phyloP scores from a whole-genome alignment of 257 asterid genomes.

The Forsythia suspensa region DNA sequence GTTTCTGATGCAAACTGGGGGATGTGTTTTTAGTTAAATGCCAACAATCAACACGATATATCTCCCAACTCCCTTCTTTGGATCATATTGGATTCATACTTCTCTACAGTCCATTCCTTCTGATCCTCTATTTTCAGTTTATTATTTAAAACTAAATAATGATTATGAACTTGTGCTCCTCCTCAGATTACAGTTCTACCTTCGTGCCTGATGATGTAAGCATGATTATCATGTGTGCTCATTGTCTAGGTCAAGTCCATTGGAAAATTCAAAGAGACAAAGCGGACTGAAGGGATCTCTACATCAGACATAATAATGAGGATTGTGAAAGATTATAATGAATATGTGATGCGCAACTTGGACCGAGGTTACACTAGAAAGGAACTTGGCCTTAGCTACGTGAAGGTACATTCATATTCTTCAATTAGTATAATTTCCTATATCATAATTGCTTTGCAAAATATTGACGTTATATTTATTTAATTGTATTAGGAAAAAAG shows the following conservation, averaged over 20 bases:
- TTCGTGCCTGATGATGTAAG: not conserved
- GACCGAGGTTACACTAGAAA: constrained; percentile 71
- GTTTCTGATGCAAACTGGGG: not conserved
- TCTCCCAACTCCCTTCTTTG: not conserved
- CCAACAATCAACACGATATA: not conserved
- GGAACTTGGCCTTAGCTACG: constrained; percentile 68
- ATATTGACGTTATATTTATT: constrained; percentile 20
- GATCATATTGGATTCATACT: not conserved
- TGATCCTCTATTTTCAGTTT: not conserved
- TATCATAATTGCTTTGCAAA: not conserved
- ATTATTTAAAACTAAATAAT: not conserved
- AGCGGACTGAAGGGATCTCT: constrained; percentile 61
- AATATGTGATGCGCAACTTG: constrained; percentile 73
- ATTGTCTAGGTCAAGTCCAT: constrained; percentile 49
- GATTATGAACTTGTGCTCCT: not conserved
- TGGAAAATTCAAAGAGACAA: constrained; percentile 65
- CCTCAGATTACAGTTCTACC: not conserved
- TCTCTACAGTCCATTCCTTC: not conserved
- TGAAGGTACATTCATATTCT: constrained; percentile 40
- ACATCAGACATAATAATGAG: constrained; percentile 69
- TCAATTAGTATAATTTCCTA: not conserved
- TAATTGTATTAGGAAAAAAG: constrained; percentile 45
- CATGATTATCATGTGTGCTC: constrained; percentile 3
- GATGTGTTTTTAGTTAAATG: not conserved
- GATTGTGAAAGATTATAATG: constrained; percentile 65